Conservation (phyloP, 2,329 filamentous ascomycete genomes). For the Diaporthe australafricana region DNA sequence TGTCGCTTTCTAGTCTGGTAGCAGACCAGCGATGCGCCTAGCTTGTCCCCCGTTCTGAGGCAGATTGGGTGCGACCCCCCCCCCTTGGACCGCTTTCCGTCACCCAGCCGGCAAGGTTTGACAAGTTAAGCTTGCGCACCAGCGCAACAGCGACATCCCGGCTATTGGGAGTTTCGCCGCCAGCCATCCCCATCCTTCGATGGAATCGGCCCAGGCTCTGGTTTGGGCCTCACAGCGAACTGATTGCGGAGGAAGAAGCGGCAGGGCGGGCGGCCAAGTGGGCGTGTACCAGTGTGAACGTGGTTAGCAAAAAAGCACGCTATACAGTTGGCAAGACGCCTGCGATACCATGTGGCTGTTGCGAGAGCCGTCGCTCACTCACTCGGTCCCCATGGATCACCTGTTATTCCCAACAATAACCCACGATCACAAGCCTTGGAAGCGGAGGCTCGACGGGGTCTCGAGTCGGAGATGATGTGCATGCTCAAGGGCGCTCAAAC, state of each 20-base stretch:
- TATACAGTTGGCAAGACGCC: background rate
- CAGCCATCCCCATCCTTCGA: conserved; percentile 26
- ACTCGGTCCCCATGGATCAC: background rate
- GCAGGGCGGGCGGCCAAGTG: conserved; percentile 6
- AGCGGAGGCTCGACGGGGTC: conserved; percentile 27
- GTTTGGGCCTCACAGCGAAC: conserved; percentile 13
- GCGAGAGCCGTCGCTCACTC: background rate
- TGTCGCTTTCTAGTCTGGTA: background rate
- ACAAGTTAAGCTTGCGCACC: conserved; percentile 33
- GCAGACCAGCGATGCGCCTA: conserved; percentile 16
- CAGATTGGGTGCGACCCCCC: conserved; percentile 30
- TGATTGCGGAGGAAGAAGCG: background rate
- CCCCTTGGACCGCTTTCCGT: conserved; percentile 2
- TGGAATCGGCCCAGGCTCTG: conserved; percentile 23
- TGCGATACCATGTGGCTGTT: background rate
- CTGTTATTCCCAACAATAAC: conserved; percentile 1
- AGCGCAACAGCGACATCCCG: conserved; percentile 32
- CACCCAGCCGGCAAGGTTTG: conserved; percentile 30
- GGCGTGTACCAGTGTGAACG: conserved; percentile 25
- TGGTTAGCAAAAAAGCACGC: conserved; percentile 23
- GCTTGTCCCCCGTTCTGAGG: background rate
- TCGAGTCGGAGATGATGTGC: conserved; percentile 27
- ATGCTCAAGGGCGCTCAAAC: conserved; percentile 24
- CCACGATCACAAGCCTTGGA: conserved; percentile 21
- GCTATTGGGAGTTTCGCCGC: conserved; percentile 27